A percentile compares a stretch with the other conserved stretches of the same genome.
Evolutionary conservation across 2,329 filamentous ascomycete genomes (phyloP).

Genomic region (Dactylellina leptospora): DNA sequence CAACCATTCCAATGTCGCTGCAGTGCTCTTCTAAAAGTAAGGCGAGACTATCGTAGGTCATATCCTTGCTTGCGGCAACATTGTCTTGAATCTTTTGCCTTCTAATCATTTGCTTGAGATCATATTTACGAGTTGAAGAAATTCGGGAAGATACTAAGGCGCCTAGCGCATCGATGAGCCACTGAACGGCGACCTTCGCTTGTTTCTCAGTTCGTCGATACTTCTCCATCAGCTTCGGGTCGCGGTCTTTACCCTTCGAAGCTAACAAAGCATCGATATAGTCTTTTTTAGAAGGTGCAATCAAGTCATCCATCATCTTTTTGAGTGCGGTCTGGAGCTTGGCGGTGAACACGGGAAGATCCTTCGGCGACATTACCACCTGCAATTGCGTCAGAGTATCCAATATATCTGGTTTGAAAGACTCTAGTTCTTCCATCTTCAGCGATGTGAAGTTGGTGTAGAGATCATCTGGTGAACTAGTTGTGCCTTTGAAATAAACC

Average conservation of each 20-base stretch:
- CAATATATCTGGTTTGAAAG: slow-evolving; percentile 42
- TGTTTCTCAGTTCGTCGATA: slow-evolving; percentile 38
- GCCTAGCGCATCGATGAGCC: slow-evolving; percentile 48
- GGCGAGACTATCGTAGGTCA: slow-evolving; percentile 44
- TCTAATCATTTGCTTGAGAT: slow-evolving; percentile 51
- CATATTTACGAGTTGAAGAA: slow-evolving; percentile 46
- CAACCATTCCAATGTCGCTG: slow-evolving; percentile 43
- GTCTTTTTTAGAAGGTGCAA: slow-evolving; percentile 37
- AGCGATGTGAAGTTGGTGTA: slow-evolving; percentile 35
- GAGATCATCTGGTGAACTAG: slow-evolving; percentile 32
- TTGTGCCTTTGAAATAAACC: slow-evolving; percentile 25
- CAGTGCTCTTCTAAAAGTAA: slow-evolving; percentile 41
- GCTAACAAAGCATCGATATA: slow-evolving; percentile 37
- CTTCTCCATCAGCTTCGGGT: slow-evolving; percentile 48
- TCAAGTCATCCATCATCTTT: slow-evolving; percentile 26
- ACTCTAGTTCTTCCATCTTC: slow-evolving; percentile 30
- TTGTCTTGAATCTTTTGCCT: slow-evolving; percentile 49
- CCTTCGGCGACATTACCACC: slow-evolving; percentile 38
- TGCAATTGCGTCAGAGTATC: slow-evolving; percentile 41
- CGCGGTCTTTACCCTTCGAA: slow-evolving; percentile 26
- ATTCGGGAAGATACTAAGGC: slow-evolving; percentile 42
- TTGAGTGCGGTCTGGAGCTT: slow-evolving; percentile 35
- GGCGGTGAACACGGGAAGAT: slow-evolving; percentile 40
- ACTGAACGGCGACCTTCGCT: slow-evolving; percentile 41
- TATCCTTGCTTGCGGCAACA: slow-evolving; percentile 45